Evolutionary conservation across 495 filamentous ascomycete genomes (phyloP).

Genomic region (Lindgomyces ingoldianus): DNA sequence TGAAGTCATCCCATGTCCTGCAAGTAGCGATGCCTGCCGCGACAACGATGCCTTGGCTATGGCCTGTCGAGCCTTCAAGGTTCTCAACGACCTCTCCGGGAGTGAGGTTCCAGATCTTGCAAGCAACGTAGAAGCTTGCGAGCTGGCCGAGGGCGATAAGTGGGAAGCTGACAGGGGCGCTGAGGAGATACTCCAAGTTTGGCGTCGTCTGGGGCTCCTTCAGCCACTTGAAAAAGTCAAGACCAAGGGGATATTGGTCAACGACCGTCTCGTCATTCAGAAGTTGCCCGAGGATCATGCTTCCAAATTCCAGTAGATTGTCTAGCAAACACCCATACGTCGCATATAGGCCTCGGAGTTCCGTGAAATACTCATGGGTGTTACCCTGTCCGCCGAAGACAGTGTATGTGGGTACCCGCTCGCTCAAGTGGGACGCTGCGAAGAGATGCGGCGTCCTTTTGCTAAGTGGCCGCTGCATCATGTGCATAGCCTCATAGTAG

Average conservation of each 20-base stretch:
- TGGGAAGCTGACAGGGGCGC: constrained; percentile 45
- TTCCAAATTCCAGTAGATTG: constrained; percentile 15
- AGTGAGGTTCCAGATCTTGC: constrained; percentile 35
- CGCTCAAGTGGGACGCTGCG: constrained; percentile 6
- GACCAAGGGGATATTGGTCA: constrained; percentile 16
- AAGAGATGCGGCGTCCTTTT: constrained; percentile 14
- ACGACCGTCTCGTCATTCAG: constrained; percentile 7
- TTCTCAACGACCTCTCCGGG: constrained; percentile 40
- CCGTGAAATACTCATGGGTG: constrained; percentile 22
- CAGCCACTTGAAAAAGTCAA: constrained; percentile 41
- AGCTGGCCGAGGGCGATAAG: constrained; percentile 41
- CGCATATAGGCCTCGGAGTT: constrained; percentile 20
- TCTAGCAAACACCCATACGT: constrained; percentile 24
- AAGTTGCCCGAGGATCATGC: constrained; percentile 16
- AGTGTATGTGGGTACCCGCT: constrained; percentile 8
- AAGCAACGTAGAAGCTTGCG: constrained; percentile 40
- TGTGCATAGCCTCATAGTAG: constrained; percentile 18
- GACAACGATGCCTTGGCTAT: constrained; percentile 44
- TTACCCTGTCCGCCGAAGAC: constrained; percentile 36
- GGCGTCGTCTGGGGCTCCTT: constrained; percentile 24
- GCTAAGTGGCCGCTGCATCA: constrained; percentile 8
- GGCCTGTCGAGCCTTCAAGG: constrained; percentile 39
- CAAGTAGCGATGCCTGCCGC: constrained; percentile 40
- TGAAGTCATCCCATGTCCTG: constrained; percentile 42
- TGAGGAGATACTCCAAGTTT: constrained; percentile 30